Evolutionary conservation across 352 stramenopile genomes (phyloP).

Genomic region (Phytophthora hibernalis): DNA sequence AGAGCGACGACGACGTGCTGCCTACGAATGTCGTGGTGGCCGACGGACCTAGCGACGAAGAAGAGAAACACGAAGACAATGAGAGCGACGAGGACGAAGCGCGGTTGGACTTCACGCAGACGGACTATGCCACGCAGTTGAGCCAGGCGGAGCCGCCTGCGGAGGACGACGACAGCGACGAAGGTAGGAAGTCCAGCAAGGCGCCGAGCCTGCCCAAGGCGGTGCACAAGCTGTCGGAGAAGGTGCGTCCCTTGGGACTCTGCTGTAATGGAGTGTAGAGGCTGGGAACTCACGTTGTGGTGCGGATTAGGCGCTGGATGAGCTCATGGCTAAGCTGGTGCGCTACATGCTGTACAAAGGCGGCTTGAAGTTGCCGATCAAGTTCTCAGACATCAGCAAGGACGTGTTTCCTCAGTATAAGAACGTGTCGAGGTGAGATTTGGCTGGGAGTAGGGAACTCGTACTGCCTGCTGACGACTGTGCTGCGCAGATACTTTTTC

Average conservation of each 20-base stretch:
- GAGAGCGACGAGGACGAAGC: conserved; percentile 55
- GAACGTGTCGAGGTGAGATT: conserved; percentile 65
- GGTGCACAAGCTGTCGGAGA: conserved; percentile 59
- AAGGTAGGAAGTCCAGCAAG: conserved; percentile 44
- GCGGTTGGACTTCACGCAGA: conserved; percentile 81
- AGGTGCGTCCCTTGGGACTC: conserved; percentile 33
- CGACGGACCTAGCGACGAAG: conserved; percentile 25
- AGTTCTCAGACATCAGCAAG: conserved; percentile 85
- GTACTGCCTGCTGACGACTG: neutral
- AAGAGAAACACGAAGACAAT: conserved; percentile 46
- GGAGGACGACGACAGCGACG: conserved; percentile 40
- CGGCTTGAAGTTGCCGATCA: conserved; percentile 77
- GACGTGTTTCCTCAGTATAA: conserved; percentile 85
- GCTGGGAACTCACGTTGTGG: conserved; percentile 3
- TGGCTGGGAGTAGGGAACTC: neutral
- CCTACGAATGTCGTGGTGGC: conserved; percentile 39
- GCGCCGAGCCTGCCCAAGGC: conserved; percentile 43
- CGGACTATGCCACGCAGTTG: conserved; percentile 70
- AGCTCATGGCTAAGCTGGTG: conserved; percentile 78
- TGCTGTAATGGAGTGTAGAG: neutral
- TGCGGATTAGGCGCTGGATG: conserved; percentile 59
- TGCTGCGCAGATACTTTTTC: conserved; percentile 71
- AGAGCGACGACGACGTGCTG: conserved; percentile 40
- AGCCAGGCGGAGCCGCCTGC: conserved; percentile 42
- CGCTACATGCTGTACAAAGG: conserved; percentile 90